Evolutionary conservation across 441 rosid genomes (phyloP).

Genomic region (Sinapis alba): DNA sequence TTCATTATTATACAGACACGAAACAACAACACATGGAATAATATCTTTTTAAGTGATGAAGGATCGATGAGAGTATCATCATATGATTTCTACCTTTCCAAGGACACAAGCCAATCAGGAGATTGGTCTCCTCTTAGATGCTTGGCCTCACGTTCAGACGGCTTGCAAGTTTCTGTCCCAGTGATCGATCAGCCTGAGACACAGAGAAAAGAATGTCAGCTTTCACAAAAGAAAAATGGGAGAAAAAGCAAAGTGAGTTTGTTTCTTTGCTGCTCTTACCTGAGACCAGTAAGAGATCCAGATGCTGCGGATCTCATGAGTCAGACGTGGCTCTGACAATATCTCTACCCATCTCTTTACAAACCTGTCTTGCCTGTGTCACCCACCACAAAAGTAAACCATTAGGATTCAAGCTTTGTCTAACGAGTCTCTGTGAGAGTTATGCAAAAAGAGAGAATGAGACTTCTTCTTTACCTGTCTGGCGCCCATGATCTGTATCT

Average conservation of each 20-base stretch:
- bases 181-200: constrained; percentile 65
- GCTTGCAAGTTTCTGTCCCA: constrained; percentile 81
- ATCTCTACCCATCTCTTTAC: constrained; percentile 75
- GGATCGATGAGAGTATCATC: constrained; percentile 8
- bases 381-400: background rate
- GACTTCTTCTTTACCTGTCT: constrained; percentile 61
- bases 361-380: constrained; percentile 81
- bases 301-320: constrained; percentile 77
- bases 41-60: constrained; percentile 24
- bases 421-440: background rate
- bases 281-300: constrained; percentile 93
- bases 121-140: background rate
- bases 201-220: constrained; percentile 12
- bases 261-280: constrained; percentile 40
- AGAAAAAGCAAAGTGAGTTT: background rate
- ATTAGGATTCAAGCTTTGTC: background rate
- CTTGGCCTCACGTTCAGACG: constrained; percentile 78
- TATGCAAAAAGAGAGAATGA: background rate
- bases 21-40: constrained; percentile 5
- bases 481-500: constrained; percentile 78
- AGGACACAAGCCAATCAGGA: too few species aligned
- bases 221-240: background rate
- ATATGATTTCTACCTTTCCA: constrained; percentile 1
- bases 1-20: constrained; percentile 20
- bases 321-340: constrained; percentile 75